Percentiles rank a stretch among this genome's conserved stretches.
Conservation (phyloP, 2,329 filamentous ascomycete genomes). For the Pseudogymnoascus sp. region DNA sequence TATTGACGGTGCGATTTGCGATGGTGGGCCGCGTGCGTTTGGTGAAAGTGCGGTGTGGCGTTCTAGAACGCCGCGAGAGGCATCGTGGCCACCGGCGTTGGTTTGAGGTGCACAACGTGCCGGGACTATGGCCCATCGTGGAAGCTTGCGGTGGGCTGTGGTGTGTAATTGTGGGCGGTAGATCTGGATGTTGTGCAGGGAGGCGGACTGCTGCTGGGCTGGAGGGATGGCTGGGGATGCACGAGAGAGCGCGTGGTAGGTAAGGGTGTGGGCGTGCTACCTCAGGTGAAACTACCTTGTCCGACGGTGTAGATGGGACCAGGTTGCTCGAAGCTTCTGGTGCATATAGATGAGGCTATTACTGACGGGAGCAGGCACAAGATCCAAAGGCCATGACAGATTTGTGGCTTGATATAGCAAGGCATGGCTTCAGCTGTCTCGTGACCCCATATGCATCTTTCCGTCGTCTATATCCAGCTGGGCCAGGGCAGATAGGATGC, state of each 20-base stretch:
- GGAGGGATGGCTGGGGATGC: neutral
- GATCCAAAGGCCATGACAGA: neutral
- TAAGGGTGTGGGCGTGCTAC: neutral
- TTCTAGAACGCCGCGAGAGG: neutral
- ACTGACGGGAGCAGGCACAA: neutral
- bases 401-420: neutral
- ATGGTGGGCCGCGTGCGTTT: neutral
- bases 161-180: neutral
- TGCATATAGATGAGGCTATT: neutral
- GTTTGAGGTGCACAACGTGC: neutral
- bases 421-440: neutral
- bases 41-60: neutral
- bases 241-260: conserved; percentile 2
- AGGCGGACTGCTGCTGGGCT: neutral
- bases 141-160: neutral
- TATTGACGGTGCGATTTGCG: neutral
- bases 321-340: neutral
- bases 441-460: neutral
- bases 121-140: neutral
- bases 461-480: neutral
- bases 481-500: neutral
- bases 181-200: neutral
- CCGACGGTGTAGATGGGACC: neutral
- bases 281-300: neutral
- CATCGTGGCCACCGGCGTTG: neutral